Base-by-base conservation (phyloP, 306 rosid species). In the Hippophae tibetana region DNA sequence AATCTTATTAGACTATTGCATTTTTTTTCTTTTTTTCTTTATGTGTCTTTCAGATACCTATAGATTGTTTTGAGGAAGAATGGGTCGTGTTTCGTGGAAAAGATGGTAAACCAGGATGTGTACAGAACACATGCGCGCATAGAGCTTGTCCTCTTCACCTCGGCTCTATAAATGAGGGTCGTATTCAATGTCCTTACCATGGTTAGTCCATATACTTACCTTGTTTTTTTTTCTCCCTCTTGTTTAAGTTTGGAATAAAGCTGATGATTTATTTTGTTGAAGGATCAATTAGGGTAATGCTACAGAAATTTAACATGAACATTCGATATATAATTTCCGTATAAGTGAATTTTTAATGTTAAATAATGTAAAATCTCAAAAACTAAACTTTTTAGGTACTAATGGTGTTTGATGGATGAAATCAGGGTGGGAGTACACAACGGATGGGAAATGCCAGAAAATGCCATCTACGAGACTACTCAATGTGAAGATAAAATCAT, bases 61-160 rank as follows among this genome's bases (percentile, higher is more conserved):
- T 93, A 61, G 97, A 89, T 63, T 84, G 90, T 66, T 93, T 93
- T 58, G 99, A 89, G 77, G 85, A 89, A 75, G 89, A 86, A 8
- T 89, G 99, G 99, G 97, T 93, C 68, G 62, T 93, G 74, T 89
- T 93, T 63, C 87, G 95, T 43, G 99, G 97, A 56, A 84, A 86
- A 82, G 94, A 89, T 56, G 90, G 99, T 43, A 79, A 80, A 54
- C 95, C 97, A 13, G 99, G 99, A 68, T 93, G 99, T 48, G 95
- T 89, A 4, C 90, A 73, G 77, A 93, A 93, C 75, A 93, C 99
- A 2, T 89, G 99, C 66, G 99, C 99, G 9, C 99, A 93, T 64
- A 75, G 99, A 74, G 97, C 99, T 13, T 93, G 97, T 57, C 99
- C 99, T 70, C 80, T 93, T 58, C 82, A 93, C 55, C 97, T 93